phyloP scores from a whole-genome alignment of 2,329 filamentous ascomycete species.

The Coniochaeta sp. region DNA sequence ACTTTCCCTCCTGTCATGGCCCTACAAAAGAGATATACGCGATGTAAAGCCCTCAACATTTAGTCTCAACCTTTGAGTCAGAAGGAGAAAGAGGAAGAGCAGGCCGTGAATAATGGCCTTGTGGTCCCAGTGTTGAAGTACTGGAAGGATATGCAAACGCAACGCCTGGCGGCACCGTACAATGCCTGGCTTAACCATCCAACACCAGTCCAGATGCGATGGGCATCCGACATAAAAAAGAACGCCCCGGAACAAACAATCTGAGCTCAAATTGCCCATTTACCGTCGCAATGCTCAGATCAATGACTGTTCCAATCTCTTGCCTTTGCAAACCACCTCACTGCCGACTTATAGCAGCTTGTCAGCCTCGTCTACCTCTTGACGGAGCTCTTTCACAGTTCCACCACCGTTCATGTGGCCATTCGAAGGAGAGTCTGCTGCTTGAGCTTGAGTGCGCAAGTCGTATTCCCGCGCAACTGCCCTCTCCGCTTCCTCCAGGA shows the following conservation, averaged over 20 bases:
- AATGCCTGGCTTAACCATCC: not conserved
- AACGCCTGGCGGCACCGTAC: not conserved
- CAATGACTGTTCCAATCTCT: not conserved
- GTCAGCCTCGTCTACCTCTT: not conserved
- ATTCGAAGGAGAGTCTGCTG: not conserved
- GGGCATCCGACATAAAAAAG: not conserved
- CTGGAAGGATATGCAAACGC: too few relatives aligned
- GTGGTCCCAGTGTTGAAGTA: too few relatives aligned
- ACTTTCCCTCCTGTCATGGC: too few relatives aligned
- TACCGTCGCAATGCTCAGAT: not conserved
- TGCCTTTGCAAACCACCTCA: not conserved
- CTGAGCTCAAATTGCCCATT: not conserved
- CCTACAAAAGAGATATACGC: too few relatives aligned
- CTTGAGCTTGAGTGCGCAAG: conserved; percentile 8
- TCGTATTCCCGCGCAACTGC: conserved; percentile 12
- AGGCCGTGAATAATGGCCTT: too few relatives aligned
- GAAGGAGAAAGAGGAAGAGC: too few relatives aligned
- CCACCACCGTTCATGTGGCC: not conserved
- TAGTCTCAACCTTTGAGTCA: too few relatives aligned
- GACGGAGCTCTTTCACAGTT: not conserved
- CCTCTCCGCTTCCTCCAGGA: conserved; percentile 12
- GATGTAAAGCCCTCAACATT: too few relatives aligned
- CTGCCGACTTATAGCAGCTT: not conserved
- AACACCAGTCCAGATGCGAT: not conserved
- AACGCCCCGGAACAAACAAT: not conserved